A percentile compares a stretch with the other conserved stretches of the same genome.
Conservation (phyloP, 1,284 basidiomycete species). For the Cutaneotrichosporon dermatis region DNA sequence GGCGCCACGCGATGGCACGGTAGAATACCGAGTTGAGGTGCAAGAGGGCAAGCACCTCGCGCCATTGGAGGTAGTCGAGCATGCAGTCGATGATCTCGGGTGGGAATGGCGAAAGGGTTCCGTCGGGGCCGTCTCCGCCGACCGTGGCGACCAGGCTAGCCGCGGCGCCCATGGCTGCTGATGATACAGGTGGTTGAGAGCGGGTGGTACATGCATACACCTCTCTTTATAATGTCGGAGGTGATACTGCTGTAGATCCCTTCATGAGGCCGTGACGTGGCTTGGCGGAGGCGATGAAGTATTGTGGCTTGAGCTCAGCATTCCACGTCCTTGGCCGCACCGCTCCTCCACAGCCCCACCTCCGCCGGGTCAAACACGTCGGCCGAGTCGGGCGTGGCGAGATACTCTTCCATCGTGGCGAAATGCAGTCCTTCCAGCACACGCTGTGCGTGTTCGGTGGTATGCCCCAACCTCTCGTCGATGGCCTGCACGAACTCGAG, state of each 20-base stretch:
- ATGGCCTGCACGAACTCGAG: not conserved
- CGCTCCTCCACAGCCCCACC: conserved; percentile 3
- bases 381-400: not conserved
- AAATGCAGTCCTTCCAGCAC: conserved; percentile 13
- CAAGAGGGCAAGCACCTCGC: not conserved
- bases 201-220: not conserved
- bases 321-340: not conserved
- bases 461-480: not conserved
- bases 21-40: conserved; percentile 7
- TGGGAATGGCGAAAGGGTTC: not conserved
- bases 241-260: no score
- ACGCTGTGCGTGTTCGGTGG: not conserved
- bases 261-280: not conserved
- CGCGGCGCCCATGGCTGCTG: not conserved
- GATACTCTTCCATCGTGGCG: conserved; percentile 17
- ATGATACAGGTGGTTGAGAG: not conserved
- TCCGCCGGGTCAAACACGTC: conserved; percentile 10
- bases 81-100: conserved; percentile 6
- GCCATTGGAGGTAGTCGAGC: conserved; percentile 1
- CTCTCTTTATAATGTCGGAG: not conserved
- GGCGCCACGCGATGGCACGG: not conserved
- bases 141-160: not conserved
- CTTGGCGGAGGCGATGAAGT: not conserved
- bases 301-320: not conserved
- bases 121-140: not conserved